Evolutionary conservation across 805 yeast species (phyloP), one percentile per base, ranked within the genome.

Genomic region (Nematodospora valgi): DNA sequence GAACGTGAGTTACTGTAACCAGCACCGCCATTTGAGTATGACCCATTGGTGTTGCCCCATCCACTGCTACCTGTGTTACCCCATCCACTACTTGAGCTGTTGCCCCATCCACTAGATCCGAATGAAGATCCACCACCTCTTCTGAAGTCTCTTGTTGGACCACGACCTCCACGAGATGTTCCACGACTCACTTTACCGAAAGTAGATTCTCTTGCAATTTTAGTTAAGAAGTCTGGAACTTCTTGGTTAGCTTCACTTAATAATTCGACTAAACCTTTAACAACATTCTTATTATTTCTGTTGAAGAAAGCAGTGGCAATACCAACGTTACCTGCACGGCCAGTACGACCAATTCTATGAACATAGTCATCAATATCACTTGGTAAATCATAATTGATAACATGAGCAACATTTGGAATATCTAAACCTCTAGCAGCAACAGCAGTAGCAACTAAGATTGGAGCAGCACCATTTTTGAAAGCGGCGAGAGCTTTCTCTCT

Each of bases 321-420:
- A 85, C 99, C 99, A 44, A 84, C 81, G 73, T 93, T 93, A 78
- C 98, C 98, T 56, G 99, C 99, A 81, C 99, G 93, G 70, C 98
- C 99, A 58, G 99, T 93, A 81, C 98, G 91, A 79, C 98, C 98
- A 61, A 93, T 93, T 74, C 98, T 86, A 74, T 93, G 98, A 41
- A 93, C 98, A 61, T 93, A 93, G 68, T 93, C 98, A 66, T 93
- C 98, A 56, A 93, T 85, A 65, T 93, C 98, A 59, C 83, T 73
- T 63, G 98, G 98, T 63, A 93, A 75, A 62, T 93, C 98, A 64
- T 84, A 93, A 78, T 93, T 93, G 69, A 93, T 83, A 58, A 93
- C 98, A 62, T 91, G 98, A 32, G 94, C 83, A 52, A 93, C 98
- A 62, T 93, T 93, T 63, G 98, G 98, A 75, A 93, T 93, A 78